Evolutionary conservation across 2,329 filamentous ascomycete genomes (phyloP).

Genomic region (Boeremia exigua): DNA sequence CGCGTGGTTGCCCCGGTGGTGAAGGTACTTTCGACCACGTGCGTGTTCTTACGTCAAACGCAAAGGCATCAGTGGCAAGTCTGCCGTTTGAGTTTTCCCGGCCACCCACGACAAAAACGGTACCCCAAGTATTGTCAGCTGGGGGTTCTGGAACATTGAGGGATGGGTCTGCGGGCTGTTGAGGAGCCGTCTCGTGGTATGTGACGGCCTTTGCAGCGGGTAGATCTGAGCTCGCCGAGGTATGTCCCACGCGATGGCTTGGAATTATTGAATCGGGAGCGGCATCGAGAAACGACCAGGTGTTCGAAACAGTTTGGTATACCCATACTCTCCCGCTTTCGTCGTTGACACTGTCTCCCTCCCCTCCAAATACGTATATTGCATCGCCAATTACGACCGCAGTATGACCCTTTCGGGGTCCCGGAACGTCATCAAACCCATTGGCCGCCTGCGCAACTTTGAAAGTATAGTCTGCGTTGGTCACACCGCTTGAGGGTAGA

Average conservation of each 20-base stretch:
- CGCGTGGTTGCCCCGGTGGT: constrained; percentile 47
- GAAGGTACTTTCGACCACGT: constrained; percentile 60
- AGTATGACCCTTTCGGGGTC: constrained; percentile 50
- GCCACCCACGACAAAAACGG: constrained; percentile 61
- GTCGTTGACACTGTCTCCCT: constrained; percentile 29
- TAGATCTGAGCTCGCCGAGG: constrained; percentile 48
- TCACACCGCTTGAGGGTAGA: constrained; percentile 54
- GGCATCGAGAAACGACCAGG: constrained; percentile 51
- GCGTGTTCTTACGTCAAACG: constrained; percentile 57
- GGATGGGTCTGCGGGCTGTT: constrained; percentile 51
- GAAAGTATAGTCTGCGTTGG: constrained; percentile 51
- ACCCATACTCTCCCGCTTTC: constrained; percentile 54
- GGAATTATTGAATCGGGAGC: constrained; percentile 32
- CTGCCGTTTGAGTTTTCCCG: constrained; percentile 27
- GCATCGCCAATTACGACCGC: constrained; percentile 52
- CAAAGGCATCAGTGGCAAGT: constrained; percentile 56
- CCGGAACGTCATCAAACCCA: constrained; percentile 44
- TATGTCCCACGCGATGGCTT: constrained; percentile 44
- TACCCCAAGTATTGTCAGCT: constrained; percentile 52
- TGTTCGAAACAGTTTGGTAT: constrained; percentile 50
- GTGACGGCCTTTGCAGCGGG: constrained; percentile 45
- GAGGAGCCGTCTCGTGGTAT: constrained; percentile 44
- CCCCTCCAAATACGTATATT: constrained; percentile 55
- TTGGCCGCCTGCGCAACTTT: constrained; percentile 41
- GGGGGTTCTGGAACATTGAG: constrained; percentile 51